Evolutionary conservation across 768 basidiomycete species (phyloP).

Genomic region (Termitomyces bulborhizus): DNA sequence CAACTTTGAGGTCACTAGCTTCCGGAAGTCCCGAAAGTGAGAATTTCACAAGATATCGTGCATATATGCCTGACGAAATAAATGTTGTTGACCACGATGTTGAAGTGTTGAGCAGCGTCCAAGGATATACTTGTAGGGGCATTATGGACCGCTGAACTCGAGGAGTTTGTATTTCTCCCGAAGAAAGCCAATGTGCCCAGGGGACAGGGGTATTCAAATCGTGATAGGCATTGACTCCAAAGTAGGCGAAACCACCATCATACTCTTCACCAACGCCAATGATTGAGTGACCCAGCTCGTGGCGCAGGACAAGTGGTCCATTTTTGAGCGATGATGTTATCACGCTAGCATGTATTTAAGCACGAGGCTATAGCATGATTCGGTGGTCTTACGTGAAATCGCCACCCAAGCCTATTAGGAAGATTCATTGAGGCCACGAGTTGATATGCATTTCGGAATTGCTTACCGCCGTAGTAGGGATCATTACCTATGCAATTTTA

Average conservation of each 20-base stretch:
- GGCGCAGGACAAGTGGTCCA: conserved; percentile 68
- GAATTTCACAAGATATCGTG: conserved; percentile 57
- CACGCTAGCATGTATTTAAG: conserved; percentile 35
- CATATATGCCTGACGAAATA: conserved; percentile 56
- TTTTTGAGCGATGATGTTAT: conserved; percentile 72
- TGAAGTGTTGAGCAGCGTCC: conserved; percentile 62
- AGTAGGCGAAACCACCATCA: conserved; percentile 72
- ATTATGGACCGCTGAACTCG: conserved; percentile 66
- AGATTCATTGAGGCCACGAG: neutral
- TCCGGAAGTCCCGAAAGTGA: conserved; percentile 68
- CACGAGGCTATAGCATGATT: neutral
- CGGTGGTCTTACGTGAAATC: conserved; percentile 57
- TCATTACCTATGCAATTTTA: conserved; percentile 53
- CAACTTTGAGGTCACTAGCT: conserved; percentile 44
- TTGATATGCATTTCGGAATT: neutral
- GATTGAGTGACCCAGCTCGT: conserved; percentile 78
- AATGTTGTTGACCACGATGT: conserved; percentile 57
- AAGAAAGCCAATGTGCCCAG: conserved; percentile 70
- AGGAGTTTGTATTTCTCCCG: conserved; percentile 17
- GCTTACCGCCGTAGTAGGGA: conserved; percentile 68
- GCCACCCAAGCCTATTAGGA: conserved; percentile 58
- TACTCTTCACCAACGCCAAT: conserved; percentile 81
- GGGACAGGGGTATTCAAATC: conserved; percentile 37
- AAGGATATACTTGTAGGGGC: conserved; percentile 71
- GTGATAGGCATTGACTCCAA: conserved; percentile 57